Conservation (phyloP, 768 basidiomycete species). For the Suillus fuscotomentosus region DNA sequence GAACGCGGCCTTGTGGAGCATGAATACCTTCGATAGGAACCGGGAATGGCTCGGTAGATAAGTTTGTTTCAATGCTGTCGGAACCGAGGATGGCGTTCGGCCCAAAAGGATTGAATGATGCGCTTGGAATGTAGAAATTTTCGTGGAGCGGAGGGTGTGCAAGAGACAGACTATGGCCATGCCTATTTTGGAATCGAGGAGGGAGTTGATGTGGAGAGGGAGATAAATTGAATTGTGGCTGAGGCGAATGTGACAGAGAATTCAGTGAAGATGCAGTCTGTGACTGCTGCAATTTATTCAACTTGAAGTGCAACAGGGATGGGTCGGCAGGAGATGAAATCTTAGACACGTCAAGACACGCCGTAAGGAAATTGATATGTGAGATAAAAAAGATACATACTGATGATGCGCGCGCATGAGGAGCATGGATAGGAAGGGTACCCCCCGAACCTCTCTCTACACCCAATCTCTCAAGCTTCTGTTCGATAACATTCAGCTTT, state of each 20-base stretch:
- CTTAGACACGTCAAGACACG: constrained; percentile 35
- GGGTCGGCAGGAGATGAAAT: constrained; percentile 92
- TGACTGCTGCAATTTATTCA: constrained; percentile 80
- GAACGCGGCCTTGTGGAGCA: constrained; percentile 58
- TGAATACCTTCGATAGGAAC: constrained; percentile 35
- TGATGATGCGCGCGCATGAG: constrained; percentile 82
- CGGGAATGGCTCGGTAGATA: constrained; percentile 19
- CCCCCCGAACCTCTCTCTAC: constrained; percentile 62
- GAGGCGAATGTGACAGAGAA: constrained; percentile 66
- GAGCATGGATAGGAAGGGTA: constrained; percentile 61
- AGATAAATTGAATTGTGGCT: constrained; percentile 50
- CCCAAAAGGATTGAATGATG: constrained; percentile 66
- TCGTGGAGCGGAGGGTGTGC: constrained; percentile 45
- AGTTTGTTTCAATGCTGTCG: constrained; percentile 39
- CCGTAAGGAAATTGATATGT: constrained; percentile 14
- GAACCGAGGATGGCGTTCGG: constrained; percentile 53
- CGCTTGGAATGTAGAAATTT: constrained; percentile 34
- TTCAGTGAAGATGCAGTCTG: constrained; percentile 50
- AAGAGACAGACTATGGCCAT: constrained; percentile 75
- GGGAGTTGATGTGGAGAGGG: constrained; percentile 47
- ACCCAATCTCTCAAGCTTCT: constrained; percentile 77
- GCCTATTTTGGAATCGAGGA: constrained; percentile 49
- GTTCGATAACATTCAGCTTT: constrained; percentile 71
- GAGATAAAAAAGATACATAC: constrained; percentile 45
- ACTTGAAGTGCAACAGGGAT: constrained; percentile 74